These are phyloP conservation scores for Gracilaria vermiculophylla DNA, from an alignment of 23 red algal species.

Conservation along the genomic window DNA sequence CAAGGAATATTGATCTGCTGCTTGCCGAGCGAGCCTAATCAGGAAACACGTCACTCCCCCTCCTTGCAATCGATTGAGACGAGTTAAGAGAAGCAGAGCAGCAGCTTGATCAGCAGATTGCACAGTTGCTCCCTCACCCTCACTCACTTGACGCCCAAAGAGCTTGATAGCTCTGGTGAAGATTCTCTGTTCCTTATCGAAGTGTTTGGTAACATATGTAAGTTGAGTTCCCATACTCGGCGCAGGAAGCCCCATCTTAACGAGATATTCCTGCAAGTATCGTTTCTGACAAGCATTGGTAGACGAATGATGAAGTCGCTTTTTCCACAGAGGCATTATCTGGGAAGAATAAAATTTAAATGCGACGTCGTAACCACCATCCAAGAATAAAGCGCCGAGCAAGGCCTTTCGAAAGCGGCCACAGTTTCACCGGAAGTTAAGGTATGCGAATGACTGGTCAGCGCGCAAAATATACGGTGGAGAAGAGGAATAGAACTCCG, in stretches of 20 bases:
- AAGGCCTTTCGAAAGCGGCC: background rate
- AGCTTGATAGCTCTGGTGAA: slow-evolving; percentile 41
- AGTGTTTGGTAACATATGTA: background rate
- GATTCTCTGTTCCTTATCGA: background rate
- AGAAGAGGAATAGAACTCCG: background rate
- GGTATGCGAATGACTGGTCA: background rate
- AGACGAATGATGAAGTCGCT: background rate
- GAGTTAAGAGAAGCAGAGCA: slow-evolving; percentile 2
- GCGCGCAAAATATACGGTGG: background rate
- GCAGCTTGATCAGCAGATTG: slow-evolving; percentile 48
- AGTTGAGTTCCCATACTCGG: slow-evolving; percentile 17
- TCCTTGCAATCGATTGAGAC: background rate
- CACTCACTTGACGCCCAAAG: slow-evolving; percentile 28
- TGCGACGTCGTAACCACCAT: slow-evolving; percentile 38
- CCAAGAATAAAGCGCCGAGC: slow-evolving; percentile 43
- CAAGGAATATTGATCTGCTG: slow-evolving; percentile 26
- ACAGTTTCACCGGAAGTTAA: background rate
- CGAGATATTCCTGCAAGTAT: slow-evolving; percentile 37
- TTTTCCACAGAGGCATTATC: slow-evolving; percentile 19
- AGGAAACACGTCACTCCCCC: slow-evolving; percentile 12
- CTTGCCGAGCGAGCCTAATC: slow-evolving; percentile 30
- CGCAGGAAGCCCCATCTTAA: background rate
- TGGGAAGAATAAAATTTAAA: slow-evolving; percentile 23
- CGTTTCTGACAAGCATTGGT: background rate
- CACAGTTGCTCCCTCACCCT: background rate